These are phyloP conservation scores for Aureobasidium sp. DNA, from an alignment of 2,329 filamentous ascomycete genomes.

Conservation along the genomic window DNA sequence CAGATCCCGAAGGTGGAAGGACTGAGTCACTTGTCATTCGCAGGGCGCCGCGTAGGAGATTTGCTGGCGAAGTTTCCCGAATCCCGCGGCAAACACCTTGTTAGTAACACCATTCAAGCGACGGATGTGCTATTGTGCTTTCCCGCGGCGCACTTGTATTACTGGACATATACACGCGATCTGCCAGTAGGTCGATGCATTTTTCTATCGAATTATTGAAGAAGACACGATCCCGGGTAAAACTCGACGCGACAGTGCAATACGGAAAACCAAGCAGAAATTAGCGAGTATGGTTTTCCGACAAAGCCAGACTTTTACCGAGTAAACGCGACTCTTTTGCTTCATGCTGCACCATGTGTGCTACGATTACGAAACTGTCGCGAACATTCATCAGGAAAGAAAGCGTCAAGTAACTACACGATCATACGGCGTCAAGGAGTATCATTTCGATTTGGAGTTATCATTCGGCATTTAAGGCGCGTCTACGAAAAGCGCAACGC, in stretches of 20 bases:
- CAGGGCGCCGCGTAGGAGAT: not conserved
- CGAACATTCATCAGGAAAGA: too few relatives aligned
- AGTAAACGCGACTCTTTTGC: too few relatives aligned
- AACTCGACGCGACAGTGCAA: not conserved
- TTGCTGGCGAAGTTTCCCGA: too few relatives aligned
- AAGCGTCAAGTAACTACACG: not conserved
- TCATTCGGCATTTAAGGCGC: not conserved
- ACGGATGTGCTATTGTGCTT: too few relatives aligned
- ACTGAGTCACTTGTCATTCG: not conserved
- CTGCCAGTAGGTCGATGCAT: too few relatives aligned
- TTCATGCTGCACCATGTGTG: too few relatives aligned
- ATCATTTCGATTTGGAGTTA: not conserved
- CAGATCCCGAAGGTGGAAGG: not conserved
- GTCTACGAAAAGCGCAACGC: slow-evolving; percentile 4
- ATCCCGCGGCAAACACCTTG: too few relatives aligned
- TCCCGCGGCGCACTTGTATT: too few relatives aligned
- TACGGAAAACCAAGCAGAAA: not conserved
- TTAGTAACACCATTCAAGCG: too few relatives aligned
- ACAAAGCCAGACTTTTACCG: not conserved
- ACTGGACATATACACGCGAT: too few relatives aligned
- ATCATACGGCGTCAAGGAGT: not conserved
- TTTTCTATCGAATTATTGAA: too few relatives aligned
- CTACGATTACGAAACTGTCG: too few relatives aligned
- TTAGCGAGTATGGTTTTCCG: not conserved
- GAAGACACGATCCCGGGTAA: not conserved